Conservation (phyloP, 2,329 filamentous ascomycete genomes). For the Fusarium goolgardi region DNA sequence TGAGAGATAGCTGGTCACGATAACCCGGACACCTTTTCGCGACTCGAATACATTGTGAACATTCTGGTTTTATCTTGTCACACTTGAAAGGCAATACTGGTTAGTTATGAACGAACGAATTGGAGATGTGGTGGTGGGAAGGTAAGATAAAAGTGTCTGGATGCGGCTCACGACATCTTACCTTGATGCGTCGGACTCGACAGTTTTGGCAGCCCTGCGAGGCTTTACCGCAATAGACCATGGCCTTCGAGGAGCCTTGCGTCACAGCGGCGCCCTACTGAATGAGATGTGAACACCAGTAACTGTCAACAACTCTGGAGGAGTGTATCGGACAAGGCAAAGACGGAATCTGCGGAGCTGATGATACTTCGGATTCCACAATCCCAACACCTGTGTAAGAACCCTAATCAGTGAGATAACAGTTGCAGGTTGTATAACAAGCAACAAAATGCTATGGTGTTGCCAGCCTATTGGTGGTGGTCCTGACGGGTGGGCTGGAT, state of each 20-base stretch:
- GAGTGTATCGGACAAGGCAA: slow-evolving; percentile 18
- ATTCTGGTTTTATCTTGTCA: slow-evolving; percentile 69
- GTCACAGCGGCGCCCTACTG: slow-evolving; percentile 14
- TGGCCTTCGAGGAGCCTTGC: slow-evolving; percentile 42
- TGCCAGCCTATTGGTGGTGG: slow-evolving; percentile 13
- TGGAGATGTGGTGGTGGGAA: neutral
- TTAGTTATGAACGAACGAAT: slow-evolving; percentile 20
- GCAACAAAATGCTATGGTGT: slow-evolving; percentile 9
- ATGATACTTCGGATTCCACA: slow-evolving; percentile 3
- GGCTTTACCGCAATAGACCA: slow-evolving; percentile 69
- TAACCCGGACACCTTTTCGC: slow-evolving; percentile 72
- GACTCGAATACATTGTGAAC: slow-evolving; percentile 71
- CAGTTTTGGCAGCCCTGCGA: slow-evolving; percentile 67
- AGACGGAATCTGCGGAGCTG: slow-evolving; percentile 14
- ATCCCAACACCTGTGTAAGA: slow-evolving; percentile 12
- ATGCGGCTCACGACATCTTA: slow-evolving; percentile 47
- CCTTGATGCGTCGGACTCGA: slow-evolving; percentile 66
- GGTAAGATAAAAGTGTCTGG: neutral
- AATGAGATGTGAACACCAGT: slow-evolving; percentile 25
- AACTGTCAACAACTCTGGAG: slow-evolving; percentile 17
- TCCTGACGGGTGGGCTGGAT: slow-evolving; percentile 6
- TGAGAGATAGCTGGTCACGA: slow-evolving; percentile 70
- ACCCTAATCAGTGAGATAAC: neutral
- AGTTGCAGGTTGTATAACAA: slow-evolving; percentile 8
- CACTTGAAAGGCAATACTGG: slow-evolving; percentile 57